Evolutionary conservation across 345 rosid species (phyloP), one percentile per base, ranked within the genome.

Genomic region (Eucalyptus erythrocorys): DNA sequence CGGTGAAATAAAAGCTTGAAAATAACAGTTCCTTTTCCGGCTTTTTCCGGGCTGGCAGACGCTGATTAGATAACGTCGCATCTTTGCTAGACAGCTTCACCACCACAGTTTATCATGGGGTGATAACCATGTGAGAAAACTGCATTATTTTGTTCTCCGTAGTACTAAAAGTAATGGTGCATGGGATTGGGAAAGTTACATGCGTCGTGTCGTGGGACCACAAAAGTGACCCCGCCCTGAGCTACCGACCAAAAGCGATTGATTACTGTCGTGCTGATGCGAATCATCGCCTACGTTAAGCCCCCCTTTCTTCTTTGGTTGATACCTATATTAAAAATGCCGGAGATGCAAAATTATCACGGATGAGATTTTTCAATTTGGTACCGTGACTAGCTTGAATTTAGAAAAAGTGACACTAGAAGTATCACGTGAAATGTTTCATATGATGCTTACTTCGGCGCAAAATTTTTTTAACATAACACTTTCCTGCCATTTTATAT

Each of bases 401-500:
- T 61, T 61, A 61, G 8, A 12, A 13, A 27, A 61, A 61, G 27
- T 13, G 68, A 13, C 16, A 27, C 7, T 27, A 27, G 4, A 59
- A 59, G 32, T 27, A 13, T 59, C 3, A 11, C 11, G n/a, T n/a
- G n/a, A n/a, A n/a, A n/a, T 7, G 11, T 59, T 59, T 64, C 21
- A 7, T n/a, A n/a, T 15, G 0, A 64, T 0, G 3, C 71, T n/a
- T 14, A n/a, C 3, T 30, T 30, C 9, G 13, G 0, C 0, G 10
- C 1, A 16, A n/a, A 14, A n/a, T 15, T 1, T 64, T n/a, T 64
- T 3, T 4, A 1, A 64, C 0, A 6, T 2, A 64, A 13, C 9
- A 64, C 37, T 64, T n/a, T 4, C 14, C 0, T n/a, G 10, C 1
- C 76, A 14, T 10, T 64, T n/a, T 14, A 15, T n/a, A 3, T 64